phyloP scores from a whole-genome alignment of 306 rosid genomes.

The Malus sylvestris region DNA sequence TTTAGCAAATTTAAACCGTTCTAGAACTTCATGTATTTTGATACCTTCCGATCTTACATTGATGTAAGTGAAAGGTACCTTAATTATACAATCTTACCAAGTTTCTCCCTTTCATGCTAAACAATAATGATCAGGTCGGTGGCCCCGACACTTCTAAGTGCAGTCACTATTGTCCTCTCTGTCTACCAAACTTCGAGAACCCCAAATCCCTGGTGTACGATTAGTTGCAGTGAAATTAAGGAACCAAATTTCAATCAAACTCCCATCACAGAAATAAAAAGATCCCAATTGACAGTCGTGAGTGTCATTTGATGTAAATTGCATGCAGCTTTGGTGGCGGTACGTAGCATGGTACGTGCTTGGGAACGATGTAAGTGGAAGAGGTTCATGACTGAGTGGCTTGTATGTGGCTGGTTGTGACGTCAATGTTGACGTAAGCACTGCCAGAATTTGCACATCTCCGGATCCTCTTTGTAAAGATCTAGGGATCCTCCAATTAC shows the following conservation, averaged over 20 bases:
- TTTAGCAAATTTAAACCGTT: too few relatives aligned
- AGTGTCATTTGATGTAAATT: background rate
- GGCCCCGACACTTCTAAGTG: background rate
- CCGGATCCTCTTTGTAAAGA: too few relatives aligned
- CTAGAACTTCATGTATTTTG: too few relatives aligned
- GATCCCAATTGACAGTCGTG: background rate
- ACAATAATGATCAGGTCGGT: background rate
- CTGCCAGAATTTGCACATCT: background rate
- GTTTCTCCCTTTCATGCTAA: too few relatives aligned
- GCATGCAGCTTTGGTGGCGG: background rate
- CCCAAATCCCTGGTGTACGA: background rate
- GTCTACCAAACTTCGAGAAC: background rate
- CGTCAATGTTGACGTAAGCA: background rate
- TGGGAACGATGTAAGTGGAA: background rate
- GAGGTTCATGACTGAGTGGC: conserved; percentile 2
- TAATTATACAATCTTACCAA: too few relatives aligned
- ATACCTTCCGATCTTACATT: too few relatives aligned
- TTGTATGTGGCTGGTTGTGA: background rate
- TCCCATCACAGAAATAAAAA: background rate
- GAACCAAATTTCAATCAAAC: background rate
- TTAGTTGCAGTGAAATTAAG: background rate
- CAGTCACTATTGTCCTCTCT: background rate
- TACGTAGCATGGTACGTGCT: background rate
- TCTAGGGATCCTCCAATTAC: too few relatives aligned
- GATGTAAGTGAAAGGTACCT: too few relatives aligned